Base-by-base conservation (phyloP, 306 rosid species). In the Bauhinia variegata region DNA sequence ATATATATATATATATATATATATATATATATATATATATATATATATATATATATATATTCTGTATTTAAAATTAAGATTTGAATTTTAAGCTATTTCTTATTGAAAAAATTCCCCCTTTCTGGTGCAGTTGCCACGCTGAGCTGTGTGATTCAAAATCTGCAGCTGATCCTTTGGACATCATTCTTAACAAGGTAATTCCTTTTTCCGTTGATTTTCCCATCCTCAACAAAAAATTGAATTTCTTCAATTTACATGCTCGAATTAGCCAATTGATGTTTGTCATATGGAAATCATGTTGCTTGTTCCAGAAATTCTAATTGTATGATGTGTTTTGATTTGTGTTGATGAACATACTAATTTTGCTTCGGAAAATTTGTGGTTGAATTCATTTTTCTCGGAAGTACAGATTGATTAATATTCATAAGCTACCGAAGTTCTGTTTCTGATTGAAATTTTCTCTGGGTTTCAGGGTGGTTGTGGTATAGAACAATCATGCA, bases 111-210 rank as follows among this genome's bases (percentile, higher is more conserved):
- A 50, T 48, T 11, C 47, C 15, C 14, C 46, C 31, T 4, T 15
- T 58, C 37, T 37, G 63, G 52, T 83, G 49, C 88, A 93, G 98
- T 60, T 83, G 78, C 85, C 96, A 84, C 65, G 71, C 73, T 2
- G 96, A 89, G 77, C 73, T 71, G 0, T 77, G 83, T 55, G 92
- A 89, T 68, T 75, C 96, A 33, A 77, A 54, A 43, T 80, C 84
- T 4, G 84, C 82, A 30, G 66, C 86, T 7, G 87, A 82, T 76
- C 84, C 89, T 44, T 51, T 93, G 76, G 99, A 88, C 32, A 61
- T 72, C 14, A 73, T 90, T 73, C 96, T 93, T 77, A 74, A 86
- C 12, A 86, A 86, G 95, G 99, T 88, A 65, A 4, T 7, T 5
- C n/a, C 6, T 41, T 4, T 11, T 61, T 37, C 51, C 44, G 16